These are phyloP conservation scores for Chytriomyces confervae DNA, from an alignment of 192 early-diverging fungal species.

Conservation along the genomic window DNA sequence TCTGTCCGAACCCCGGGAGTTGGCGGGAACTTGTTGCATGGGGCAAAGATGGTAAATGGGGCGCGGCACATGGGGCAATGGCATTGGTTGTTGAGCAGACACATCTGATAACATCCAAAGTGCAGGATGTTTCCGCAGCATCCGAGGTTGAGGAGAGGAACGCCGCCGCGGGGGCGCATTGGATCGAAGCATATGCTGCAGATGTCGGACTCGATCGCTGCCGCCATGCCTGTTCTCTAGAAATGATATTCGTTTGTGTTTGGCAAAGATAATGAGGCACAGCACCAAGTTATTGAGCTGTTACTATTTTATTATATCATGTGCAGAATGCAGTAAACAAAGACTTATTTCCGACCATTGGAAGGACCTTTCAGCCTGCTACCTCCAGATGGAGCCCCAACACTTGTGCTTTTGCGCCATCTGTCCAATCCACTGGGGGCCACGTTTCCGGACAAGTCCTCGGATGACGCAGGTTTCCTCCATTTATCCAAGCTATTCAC, in stretches of 20 bases:
- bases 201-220: neutral
- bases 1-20: neutral
- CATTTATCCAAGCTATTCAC: constrained; percentile 1
- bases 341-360: neutral
- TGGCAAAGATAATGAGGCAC: too few species aligned
- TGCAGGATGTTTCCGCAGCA: constrained; percentile 1
- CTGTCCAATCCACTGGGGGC: constrained; percentile 7
- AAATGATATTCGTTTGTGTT: too few species aligned
- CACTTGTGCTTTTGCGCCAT: constrained; percentile 3
- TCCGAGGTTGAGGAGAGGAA: neutral
- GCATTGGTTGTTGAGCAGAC: neutral
- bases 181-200: neutral
- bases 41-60: neutral
- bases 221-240: too few species aligned
- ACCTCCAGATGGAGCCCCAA: neutral
- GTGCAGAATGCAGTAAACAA: too few species aligned
- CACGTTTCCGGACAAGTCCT: neutral
- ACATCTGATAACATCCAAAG: neutral
- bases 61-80: neutral
- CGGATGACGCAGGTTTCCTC: neutral
- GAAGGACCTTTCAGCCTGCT: neutral
- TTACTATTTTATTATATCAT: too few species aligned
- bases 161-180: neutral
- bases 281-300: too few species aligned
- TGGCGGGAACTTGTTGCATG: neutral